phyloP scores from a whole-genome alignment of 495 filamentous ascomycete genomes.

The Aspergillus leporis region DNA sequence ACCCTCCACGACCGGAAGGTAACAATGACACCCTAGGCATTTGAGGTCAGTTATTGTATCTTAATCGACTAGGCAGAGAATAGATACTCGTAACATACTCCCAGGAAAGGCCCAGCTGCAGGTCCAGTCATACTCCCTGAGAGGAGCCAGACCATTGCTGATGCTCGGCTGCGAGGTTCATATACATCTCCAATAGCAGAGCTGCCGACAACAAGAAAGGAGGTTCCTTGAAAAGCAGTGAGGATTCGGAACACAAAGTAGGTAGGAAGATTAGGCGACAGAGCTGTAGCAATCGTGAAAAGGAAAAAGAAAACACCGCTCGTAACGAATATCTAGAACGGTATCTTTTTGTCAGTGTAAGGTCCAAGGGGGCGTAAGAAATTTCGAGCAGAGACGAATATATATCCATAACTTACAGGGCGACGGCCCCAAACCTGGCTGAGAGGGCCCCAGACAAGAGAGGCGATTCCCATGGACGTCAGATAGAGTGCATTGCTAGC shows the following conservation, averaged over 20 bases:
- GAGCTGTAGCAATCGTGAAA: conserved; percentile 65
- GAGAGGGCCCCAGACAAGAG: conserved; percentile 67
- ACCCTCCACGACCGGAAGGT: conserved; percentile 67
- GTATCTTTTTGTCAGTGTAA: conserved; percentile 15
- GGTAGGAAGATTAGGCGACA: conserved; percentile 63
- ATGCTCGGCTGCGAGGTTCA: conserved; percentile 64
- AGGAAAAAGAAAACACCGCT: conserved; percentile 60
- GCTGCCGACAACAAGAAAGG: conserved; percentile 65
- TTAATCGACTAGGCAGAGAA: neutral
- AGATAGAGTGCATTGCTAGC: conserved; percentile 69
- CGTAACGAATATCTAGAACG: conserved; percentile 51
- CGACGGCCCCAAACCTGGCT: conserved; percentile 66
- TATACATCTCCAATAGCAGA: conserved; percentile 67
- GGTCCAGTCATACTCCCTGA: conserved; percentile 70
- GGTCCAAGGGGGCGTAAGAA: neutral
- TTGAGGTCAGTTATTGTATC: conserved; percentile 7
- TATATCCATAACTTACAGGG: conserved; percentile 42
- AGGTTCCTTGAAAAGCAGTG: conserved; percentile 71
- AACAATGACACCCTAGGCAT: conserved; percentile 60
- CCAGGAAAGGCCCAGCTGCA: conserved; percentile 67
- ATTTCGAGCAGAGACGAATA: neutral
- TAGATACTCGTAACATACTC: conserved; percentile 25
- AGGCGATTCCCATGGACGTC: conserved; percentile 67
- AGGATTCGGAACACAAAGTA: conserved; percentile 72
- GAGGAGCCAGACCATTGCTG: conserved; percentile 69